phyloP scores from a whole-genome alignment of 495 filamentous ascomycete species.

The Penicillium riverlandense region DNA sequence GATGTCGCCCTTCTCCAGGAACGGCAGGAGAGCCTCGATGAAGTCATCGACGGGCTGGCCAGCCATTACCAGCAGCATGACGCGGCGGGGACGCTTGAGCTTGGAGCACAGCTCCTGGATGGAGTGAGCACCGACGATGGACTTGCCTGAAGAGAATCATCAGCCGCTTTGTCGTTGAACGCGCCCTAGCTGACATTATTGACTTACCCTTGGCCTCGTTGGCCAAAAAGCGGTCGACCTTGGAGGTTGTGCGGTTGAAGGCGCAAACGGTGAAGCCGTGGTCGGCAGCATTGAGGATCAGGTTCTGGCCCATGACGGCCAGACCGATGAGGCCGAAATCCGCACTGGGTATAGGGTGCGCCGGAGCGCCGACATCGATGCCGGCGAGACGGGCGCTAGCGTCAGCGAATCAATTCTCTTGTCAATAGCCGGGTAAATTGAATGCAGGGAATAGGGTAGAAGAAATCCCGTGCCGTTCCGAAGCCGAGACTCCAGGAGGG shows the following conservation, averaged over 20 bases:
- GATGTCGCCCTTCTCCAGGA: constrained; percentile 88
- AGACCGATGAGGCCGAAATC: constrained; percentile 99
- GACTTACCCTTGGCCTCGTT: constrained; percentile 83
- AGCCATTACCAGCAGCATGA: constrained; percentile 98
- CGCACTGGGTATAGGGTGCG: constrained; percentile 50
- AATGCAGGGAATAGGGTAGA: background rate
- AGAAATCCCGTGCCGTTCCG: constrained; percentile 6
- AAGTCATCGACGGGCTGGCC: constrained; percentile 97
- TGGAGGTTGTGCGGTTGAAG: constrained; percentile 95
- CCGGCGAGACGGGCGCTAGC: constrained; percentile 78
- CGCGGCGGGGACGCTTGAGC: constrained; percentile 90
- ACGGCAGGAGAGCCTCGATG: constrained; percentile 89
- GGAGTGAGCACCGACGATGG: constrained; percentile 87
- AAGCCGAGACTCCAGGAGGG: background rate
- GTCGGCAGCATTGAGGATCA: constrained; percentile 97
- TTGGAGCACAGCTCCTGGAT: constrained; percentile 89
- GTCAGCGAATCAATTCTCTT: constrained; percentile 52
- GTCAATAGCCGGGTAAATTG: constrained; percentile 23
- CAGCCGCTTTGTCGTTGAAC: background rate
- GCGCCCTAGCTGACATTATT: too few relatives aligned
- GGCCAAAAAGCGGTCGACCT: constrained; percentile 91
- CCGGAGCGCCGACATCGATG: constrained; percentile 68
- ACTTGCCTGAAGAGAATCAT: constrained; percentile 59
- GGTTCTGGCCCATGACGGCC: constrained; percentile 98
- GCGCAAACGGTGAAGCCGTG: constrained; percentile 93